A percentile compares a stretch with the other conserved stretches of the same genome.
Evolutionary conservation across 345 rosid genomes (phyloP).

Genomic region (Eucalyptus erythrocorys): DNA sequence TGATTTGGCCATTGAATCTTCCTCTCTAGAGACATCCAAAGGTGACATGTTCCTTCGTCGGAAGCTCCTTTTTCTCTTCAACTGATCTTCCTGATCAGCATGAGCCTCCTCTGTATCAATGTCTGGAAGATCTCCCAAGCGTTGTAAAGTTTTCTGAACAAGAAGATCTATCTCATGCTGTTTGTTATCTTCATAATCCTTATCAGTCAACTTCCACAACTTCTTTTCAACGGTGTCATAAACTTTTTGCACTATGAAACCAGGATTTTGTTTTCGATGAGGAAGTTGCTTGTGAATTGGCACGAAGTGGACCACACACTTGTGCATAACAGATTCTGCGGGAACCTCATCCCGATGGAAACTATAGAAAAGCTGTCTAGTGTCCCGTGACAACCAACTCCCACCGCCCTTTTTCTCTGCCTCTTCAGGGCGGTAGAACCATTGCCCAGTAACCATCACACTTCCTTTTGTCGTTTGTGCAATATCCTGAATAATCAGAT

Average conservation of each 20-base stretch:
- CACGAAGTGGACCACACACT: constrained; percentile 90
- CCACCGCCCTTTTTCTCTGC: constrained; percentile 94
- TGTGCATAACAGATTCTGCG: constrained; percentile 97
- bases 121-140: constrained; percentile 62
- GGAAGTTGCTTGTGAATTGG: constrained; percentile 88
- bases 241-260: constrained; percentile 85
- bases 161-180: constrained; percentile 75
- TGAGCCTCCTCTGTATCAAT: constrained; percentile 26
- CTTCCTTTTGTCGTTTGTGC: constrained; percentile 44
- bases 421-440: constrained; percentile 99
- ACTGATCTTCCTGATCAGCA: constrained; percentile 38
- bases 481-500: constrained; percentile 46
- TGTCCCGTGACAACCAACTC: constrained; percentile 78
- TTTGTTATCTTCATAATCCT: constrained; percentile 59
- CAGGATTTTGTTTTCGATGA: constrained; percentile 65
- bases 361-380: constrained; percentile 87
- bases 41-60: constrained; percentile 42
- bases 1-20: constrained; percentile 22
- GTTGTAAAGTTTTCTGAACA: constrained; percentile 58
- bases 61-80: constrained; percentile 32
- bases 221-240: constrained; percentile 55
- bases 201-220: constrained; percentile 67
- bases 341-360: constrained; percentile 95
- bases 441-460: constrained; percentile 87
- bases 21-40: constrained; percentile 78